Base-by-base conservation (phyloP, 306 rosid genomes). In the Leucaena leucocephala region DNA sequence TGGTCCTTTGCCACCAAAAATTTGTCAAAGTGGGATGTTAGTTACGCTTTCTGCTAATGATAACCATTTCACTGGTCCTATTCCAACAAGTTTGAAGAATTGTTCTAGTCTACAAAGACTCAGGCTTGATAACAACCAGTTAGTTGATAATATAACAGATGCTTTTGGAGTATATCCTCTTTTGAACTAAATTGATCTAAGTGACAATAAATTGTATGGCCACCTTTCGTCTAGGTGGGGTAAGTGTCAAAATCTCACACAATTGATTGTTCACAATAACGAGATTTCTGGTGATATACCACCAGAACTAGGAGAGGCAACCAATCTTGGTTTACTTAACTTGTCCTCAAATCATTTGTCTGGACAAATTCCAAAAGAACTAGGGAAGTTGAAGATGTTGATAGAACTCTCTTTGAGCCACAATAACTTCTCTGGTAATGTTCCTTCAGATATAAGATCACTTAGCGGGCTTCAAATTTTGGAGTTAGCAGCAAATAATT, bases 61-160 rank as follows among this genome's bases (percentile, higher is more conserved):
- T 0, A 82, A 82, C 59, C n/a, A 12, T 1, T 76, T 82, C 21
- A 62, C 34, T 0, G 84, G 81, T 2, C 22, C 11, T 27, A 1
- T 76, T 38, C 77, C 81, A 16, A 48, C 8, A 11, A 81, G 81
- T 19, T 49, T 81, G 73, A 76, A 76, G 59, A 69, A 81, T 48
- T 81, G 81, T 21, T 33, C 71, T 0, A 68, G 76, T 40, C 70
- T 75, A 45, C 0, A 0, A 7, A 74, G 86, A 75, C 9, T 82
- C n/a, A 69, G 86, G 66, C 70, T 84, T 21, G 85, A 74, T 0
- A 34, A 38, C 21, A 87, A 84, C 68, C 86, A 80, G 5, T 3
- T 84, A 0, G 22, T 22, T 34, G 86, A 81, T 76, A 57, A 87
- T 48, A 76, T 87, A 62, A 27, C 82, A 14, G 22, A 82, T 3